Base-by-base conservation (phyloP, 1,284 basidiomycete genomes). In the Crepidotus sp. region DNA sequence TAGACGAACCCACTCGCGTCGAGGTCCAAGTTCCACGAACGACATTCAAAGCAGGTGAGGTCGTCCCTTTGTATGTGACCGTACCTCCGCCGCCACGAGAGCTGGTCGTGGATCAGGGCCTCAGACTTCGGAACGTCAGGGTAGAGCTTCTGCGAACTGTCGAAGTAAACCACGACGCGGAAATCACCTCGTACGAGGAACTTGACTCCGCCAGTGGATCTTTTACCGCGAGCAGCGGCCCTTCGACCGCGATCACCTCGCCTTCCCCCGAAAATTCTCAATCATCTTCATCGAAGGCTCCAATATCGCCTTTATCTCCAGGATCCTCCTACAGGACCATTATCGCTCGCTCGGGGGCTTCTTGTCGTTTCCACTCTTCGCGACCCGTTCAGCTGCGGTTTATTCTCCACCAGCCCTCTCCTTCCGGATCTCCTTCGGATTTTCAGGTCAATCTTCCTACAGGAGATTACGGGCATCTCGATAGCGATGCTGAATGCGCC, bases 321-420 rank as follows among this genome's bases (percentile, higher is more conserved):
- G 68, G 61, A 21, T 63, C 67, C 13, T 63, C 69, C 6, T 69
- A 70, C 49, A 68, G 66, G 48, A 71, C 69, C 5, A 67, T 78
- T 37, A 61, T 88, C 22, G 78, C 83, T 2, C 73, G 80, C 9
- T 86, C 85, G 11, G 85, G 85, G 29, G 83, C 83, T 25, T 77
- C 83, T 24, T 88, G 85, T 63, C 77, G 83, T 32, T 83, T 89
- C 54, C 84, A 89, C 56, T 74, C 79, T 1, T 72, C 76, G 27
- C 70, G 70, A 14, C 66, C 82, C 1, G 70, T 89, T 36, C 77
- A 72, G 43, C 63, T 88, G 22, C 78, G 86, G 13, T 80, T 88
- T 42, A 61, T 89, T 13, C 64, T 89, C 17, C 83, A 82, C 59
- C 78, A 76, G 36, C 63, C 69, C 9, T 65, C 67, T 2, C 69